Evolutionary conservation across 805 yeast species (phyloP).

Genomic region (Teunomyces funiuensis): DNA sequence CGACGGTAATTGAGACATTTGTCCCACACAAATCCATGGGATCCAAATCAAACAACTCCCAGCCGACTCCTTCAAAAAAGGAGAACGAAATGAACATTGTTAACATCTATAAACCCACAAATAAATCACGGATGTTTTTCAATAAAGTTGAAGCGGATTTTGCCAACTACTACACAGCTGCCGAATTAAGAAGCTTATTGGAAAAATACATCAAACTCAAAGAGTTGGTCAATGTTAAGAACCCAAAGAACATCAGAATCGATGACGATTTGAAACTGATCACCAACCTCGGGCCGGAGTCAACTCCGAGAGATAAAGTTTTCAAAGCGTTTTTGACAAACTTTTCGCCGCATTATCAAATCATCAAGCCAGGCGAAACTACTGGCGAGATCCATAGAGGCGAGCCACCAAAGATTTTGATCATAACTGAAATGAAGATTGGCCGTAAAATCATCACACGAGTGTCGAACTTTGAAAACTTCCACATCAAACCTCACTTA

Average conservation of each 20-base stretch:
- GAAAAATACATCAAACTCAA: slow-evolving; percentile 55
- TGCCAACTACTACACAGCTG: slow-evolving; percentile 46
- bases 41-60: slow-evolving; percentile 13
- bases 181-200: slow-evolving; percentile 54
- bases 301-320: slow-evolving; percentile 43
- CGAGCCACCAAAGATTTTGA: slow-evolving; percentile 59
- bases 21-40: slow-evolving; percentile 54
- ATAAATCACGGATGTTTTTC: slow-evolving; percentile 47
- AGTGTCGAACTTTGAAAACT: slow-evolving; percentile 67
- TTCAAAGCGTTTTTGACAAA: slow-evolving; percentile 45
- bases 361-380: slow-evolving; percentile 46
- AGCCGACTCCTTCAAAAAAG: slow-evolving; percentile 23
- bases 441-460: slow-evolving; percentile 82
- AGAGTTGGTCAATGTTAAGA: slow-evolving; percentile 49
- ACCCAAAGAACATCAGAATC: slow-evolving; percentile 54
- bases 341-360: slow-evolving; percentile 51
- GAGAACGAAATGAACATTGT: slow-evolving; percentile 29
- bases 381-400: slow-evolving; percentile 54
- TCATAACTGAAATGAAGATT: slow-evolving; percentile 71
- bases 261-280: slow-evolving; percentile 55
- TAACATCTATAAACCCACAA: slow-evolving; percentile 58
- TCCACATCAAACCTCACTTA: slow-evolving; percentile 59
- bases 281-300: slow-evolving; percentile 30
- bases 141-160: slow-evolving; percentile 38
- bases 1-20: slow-evolving; percentile 56